Base-by-base conservation (phyloP, 495 filamentous ascomycete genomes). In the Aspergillus funiculosus region DNA sequence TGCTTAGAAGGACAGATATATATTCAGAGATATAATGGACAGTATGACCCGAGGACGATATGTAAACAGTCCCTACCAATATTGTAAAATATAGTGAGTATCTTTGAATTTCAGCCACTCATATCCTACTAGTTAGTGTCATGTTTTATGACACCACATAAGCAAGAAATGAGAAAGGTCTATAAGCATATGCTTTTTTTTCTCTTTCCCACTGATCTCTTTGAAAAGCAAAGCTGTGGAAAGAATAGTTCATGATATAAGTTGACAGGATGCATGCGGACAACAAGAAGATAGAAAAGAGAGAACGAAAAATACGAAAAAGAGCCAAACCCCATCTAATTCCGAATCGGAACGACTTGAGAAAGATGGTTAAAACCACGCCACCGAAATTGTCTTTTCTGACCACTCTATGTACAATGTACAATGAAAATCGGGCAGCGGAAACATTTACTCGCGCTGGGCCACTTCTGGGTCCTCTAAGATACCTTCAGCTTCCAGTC, bases 401-500 rank as follows among this genome's bases (percentile, higher is more conserved):
- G 57, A 65, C 59, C 58, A 66, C 61, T 66, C 58, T 72, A 72
- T 73, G 67, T 72, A 73, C 68, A 73, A 48, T 48, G 68, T 67
- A 69, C 66, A 69, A 57, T 50, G 54, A 54, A 53, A 58, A 50
- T 42, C 34, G 51, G 48, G 47, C 18, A 14, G 15, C 36, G 50
- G 48, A 32, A 42, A 48, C 21, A 43, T 62, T 59, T 43, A 61
- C 48, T 61, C 68, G 54, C 64, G 67, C 59, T 68, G 63, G 43
- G 46, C 55, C 60, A 66, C 71, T 22, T 74, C 69, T 7, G 86
- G 83, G 58, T 94, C 89, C 59, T 85, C 78, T 53, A 96, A 67
- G 60, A 97, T 94, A 35, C 92, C 92, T 73, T 99, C 92, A 13
- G 79, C 83, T 71, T 99, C 92, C 72, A 99, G 76, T 64, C 92